Conservation (phyloP, 169 alveolate genomes). For the Eimeria tenella region DNA sequence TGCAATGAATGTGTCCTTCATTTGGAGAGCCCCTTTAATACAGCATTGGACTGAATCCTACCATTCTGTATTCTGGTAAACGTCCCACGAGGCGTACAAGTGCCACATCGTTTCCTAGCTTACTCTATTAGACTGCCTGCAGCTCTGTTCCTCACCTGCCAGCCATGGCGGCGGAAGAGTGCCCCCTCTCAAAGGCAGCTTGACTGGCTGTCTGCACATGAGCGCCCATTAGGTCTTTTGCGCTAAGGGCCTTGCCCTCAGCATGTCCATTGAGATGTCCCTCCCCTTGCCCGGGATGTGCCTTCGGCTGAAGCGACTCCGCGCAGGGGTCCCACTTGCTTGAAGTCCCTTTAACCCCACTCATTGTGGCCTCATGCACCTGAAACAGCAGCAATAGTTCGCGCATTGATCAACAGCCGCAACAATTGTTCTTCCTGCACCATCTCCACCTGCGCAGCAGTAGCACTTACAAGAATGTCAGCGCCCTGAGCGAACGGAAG, state of each 20-base stretch:
- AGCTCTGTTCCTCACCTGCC: constrained; percentile 77
- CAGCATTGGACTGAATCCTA: background rate
- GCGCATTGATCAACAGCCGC: background rate
- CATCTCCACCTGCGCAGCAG: background rate
- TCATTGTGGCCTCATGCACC: constrained; percentile 74
- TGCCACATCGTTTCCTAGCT: too few relatives aligned
- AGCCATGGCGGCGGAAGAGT: constrained; percentile 86
- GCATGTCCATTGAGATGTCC: background rate
- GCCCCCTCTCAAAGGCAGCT: constrained; percentile 84
- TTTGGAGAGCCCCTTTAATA: background rate
- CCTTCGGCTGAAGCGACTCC: constrained; percentile 43
- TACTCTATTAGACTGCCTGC: background rate
- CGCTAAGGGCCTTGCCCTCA: constrained; percentile 1
- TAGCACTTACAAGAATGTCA: constrained; percentile 61
- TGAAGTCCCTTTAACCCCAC: constrained; percentile 61
- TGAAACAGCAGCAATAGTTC: constrained; percentile 5
- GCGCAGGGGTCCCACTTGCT: constrained; percentile 16
- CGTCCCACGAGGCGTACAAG: too few relatives aligned
- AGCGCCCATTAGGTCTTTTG: constrained; percentile 59
- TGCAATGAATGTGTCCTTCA: background rate
- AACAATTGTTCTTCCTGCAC: background rate
- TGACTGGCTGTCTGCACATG: constrained; percentile 73
- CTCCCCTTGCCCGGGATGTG: constrained; percentile 3
- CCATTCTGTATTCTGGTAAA: background rate
- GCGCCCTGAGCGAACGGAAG: constrained; percentile 47